Base-by-base conservation (phyloP, 768 basidiomycete genomes). In the Nidula microcarpa region DNA sequence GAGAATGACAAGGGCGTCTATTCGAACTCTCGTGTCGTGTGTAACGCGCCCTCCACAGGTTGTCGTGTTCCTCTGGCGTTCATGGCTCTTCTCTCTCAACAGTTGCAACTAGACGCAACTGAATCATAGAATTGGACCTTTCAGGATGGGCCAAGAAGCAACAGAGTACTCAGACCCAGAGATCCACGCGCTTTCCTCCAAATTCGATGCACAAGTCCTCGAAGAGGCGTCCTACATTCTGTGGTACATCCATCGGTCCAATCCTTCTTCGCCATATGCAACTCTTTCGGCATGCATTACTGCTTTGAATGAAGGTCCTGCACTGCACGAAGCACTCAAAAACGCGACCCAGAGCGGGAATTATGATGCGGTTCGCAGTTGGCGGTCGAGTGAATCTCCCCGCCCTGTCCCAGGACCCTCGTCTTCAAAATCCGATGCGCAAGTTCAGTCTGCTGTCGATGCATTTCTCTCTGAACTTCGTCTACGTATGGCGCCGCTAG, bases 141-240 rank as follows among this genome's bases (percentile, higher is more conserved):
- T 13, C 13, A 41, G 13, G 5, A 41, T 11, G 16, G 6, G 39
- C 5, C 39, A 41, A 13, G 39, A 41, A 41, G 39, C 39, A 30
- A 30, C 5, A 41, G 39, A 4, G 6, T 5, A 13, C 4, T 56
- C 51, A 44, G 68, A 72, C 61, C 47, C 52, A 44, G 64, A 71
- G 51, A 68, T 74, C 30, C 55, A 61, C 45, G 49, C 59, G 11
- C 51, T 54, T n/a, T 57, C 63, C 47, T 64, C 69, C 4, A 73
- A 67, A 57, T 71, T 73, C 60, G 63, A 75, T 62, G 57, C 71
- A 13, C 57, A 71, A 16, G 59, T 71, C 17, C 62, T 63, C 4
- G 74, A 75, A 60, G 74, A 74, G 53, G 75, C 75, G 1, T 71
- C 72, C 0, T 67, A 66, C 49, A 56, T 75, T 32, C 64, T 77